Conservation (phyloP, 495 filamentous ascomycete species). For the Staphylotrichum tortipilum region DNA sequence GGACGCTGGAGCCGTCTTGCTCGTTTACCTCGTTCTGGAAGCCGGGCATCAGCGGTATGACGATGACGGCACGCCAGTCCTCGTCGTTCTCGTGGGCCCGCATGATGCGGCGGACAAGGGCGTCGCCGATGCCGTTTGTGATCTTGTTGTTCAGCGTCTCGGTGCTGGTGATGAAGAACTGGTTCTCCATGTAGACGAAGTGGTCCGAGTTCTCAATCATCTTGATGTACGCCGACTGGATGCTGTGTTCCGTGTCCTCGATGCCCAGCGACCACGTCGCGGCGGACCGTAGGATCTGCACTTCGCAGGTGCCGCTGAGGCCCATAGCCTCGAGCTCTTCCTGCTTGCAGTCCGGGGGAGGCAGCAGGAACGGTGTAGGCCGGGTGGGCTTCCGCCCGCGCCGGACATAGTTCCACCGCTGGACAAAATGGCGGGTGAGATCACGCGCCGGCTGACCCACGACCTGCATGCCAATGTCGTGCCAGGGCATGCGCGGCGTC, state of each 20-base stretch:
- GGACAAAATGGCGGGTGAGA: slow-evolving; percentile 94
- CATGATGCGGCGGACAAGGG: slow-evolving; percentile 83
- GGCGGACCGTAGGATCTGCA: slow-evolving; percentile 89
- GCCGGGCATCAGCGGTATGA: slow-evolving; percentile 94
- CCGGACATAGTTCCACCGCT: slow-evolving; percentile 96
- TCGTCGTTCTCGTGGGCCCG: slow-evolving; percentile 76
- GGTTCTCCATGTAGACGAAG: slow-evolving; percentile 98
- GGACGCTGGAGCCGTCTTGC: slow-evolving; percentile 86
- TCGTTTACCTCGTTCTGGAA: slow-evolving; percentile 96
- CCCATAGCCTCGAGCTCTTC: slow-evolving; percentile 82
- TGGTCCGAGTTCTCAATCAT: slow-evolving; percentile 92
- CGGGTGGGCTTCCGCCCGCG: slow-evolving; percentile 89
- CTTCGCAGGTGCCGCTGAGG: slow-evolving; percentile 86
- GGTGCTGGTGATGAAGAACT: slow-evolving; percentile 95
- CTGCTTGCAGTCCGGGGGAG: slow-evolving; percentile 80
- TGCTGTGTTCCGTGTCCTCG: slow-evolving; percentile 80
- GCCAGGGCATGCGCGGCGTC: slow-evolving; percentile 95
- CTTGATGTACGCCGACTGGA: slow-evolving; percentile 91
- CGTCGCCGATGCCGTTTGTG: slow-evolving; percentile 89
- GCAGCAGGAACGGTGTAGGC: slow-evolving; percentile 86
- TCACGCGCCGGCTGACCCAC: slow-evolving; percentile 93
- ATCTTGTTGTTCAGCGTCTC: slow-evolving; percentile 81
- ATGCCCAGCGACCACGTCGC: slow-evolving; percentile 88
- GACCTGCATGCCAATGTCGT: slow-evolving; percentile 97
- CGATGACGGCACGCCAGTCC: slow-evolving; percentile 85